Evolutionary conservation across 352 stramenopile species (phyloP), one percentile per base, ranked within the genome.

Genomic region (Globisporangium paddicum): DNA sequence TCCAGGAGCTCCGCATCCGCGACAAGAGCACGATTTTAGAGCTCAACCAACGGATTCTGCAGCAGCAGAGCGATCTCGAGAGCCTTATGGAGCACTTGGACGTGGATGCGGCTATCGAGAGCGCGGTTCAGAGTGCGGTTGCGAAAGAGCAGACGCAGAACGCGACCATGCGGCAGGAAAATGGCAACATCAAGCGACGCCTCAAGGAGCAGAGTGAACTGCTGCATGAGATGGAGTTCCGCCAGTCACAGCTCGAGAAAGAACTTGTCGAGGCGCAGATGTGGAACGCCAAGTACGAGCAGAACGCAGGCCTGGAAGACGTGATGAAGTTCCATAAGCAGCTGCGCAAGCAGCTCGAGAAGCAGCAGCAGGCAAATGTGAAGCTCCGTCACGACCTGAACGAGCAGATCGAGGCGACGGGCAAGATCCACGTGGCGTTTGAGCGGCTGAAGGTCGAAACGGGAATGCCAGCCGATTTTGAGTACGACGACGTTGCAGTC

Each of bases 251-350:
- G 30, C 38, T 93, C 19, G 81, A 93, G 62, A 73, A 81, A 5
- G 66, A 87, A 41, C 60, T 88, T 1, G 60, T 66, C 16, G 77
- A 90, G 14, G 75, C 80, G 0, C 68, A 88, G 26, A 67, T 73
- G 23, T 88, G 73, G 76, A 91, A 89, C 55, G 70, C 66, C 3
- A 80, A 79, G 30, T 93, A 93, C 35, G 83, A 93, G 54, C 59
- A 72, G 9, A 60, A 73, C 19, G 77, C 79, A 32, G 83, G 83
- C 0, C 49, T 93, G 19, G 79, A 90, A 59, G 83, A 90, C 51
- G 76, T 89, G n/a, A 67, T 90, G 44, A 80, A 74, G 42, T 81
- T 78, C 62, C 78, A 91, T 37, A 89, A 88, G 64, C 83, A 87
- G 44, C 65, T 93, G 3, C 77, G 79, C 4, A 64, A 74, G n/a